Conservation (phyloP, 495 filamentous ascomycete genomes). For the Darksidea phi region DNA sequence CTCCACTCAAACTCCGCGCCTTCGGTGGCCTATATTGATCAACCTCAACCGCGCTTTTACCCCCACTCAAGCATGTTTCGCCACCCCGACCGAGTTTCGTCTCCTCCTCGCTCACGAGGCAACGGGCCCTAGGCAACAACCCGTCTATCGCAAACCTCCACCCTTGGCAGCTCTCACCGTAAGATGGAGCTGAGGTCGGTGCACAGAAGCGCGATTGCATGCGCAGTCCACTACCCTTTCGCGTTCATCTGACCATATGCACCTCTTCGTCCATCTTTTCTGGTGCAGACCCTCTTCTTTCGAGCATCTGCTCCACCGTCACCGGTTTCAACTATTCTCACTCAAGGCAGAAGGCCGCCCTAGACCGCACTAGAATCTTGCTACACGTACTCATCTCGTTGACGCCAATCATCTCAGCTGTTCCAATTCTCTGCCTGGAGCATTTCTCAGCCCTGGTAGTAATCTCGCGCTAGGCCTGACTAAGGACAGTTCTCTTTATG, state of each 20-base stretch:
- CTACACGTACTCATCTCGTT: constrained; percentile 23
- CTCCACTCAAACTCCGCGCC: too few species aligned
- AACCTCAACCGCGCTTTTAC: too few species aligned
- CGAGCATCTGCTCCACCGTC: constrained; percentile 18
- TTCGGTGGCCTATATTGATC: too few species aligned
- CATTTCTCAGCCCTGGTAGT: constrained; percentile 18
- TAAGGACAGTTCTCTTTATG: constrained; percentile 16
- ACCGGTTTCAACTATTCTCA: constrained; percentile 21
- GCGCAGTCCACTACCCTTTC: not conserved
- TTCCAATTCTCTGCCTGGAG: not conserved
- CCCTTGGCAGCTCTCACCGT: constrained; percentile 22
- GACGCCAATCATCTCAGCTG: constrained; percentile 13
- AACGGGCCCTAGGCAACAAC: constrained; percentile 22
- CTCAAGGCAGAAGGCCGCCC: constrained; percentile 24
- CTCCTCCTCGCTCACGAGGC: constrained; percentile 5
- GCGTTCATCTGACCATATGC: constrained; percentile 23
- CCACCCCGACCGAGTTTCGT: too few species aligned
- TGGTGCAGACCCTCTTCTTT: not conserved
- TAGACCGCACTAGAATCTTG: constrained; percentile 3
- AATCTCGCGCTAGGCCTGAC: constrained; percentile 20
- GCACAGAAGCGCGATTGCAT: not conserved
- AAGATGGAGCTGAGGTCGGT: constrained; percentile 20
- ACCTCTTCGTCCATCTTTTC: not conserved
- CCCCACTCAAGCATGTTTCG: too few species aligned
- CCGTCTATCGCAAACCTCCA: constrained; percentile 5